Base-by-base conservation (phyloP, 495 filamentous ascomycete genomes). In the Penicillium arizonense region DNA sequence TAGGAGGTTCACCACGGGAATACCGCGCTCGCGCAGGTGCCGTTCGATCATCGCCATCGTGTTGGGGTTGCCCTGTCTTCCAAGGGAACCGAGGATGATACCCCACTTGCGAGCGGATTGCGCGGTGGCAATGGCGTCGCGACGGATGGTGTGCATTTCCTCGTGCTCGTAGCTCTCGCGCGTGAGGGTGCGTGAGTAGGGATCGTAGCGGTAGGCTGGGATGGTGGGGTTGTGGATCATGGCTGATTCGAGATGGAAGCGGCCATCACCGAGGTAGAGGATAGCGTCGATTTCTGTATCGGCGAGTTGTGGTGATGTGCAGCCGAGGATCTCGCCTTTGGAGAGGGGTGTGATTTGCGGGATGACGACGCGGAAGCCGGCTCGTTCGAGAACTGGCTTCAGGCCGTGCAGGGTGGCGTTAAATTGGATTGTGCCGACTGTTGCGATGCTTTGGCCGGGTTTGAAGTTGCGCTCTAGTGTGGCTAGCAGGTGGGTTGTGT, bases 381-480 rank as follows among this genome's bases (percentile, higher is more conserved):
- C 85, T 32, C 80, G 81, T 51, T 96, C 89, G 5, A 99, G 79
- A 0, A 82, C 76, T 8, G 86, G 77, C 48, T 83, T 83, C 9
- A 93, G 79, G 13, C 85, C 87, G 69, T 99, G 94, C 24, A 99
- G 84, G 0, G 94, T 96, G 6, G 90, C 88, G 70, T 99, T 99
- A 78, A 99, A 99, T 62, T 99, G 94, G 53, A 99, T 99, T 4
- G 94, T 99, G 13, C 93, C 94, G 0, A 99, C 91, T 52, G 96
- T 81, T 4, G 95, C 94, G 40, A 99, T 83, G 1, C 86, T 90
- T 66, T 94, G 94, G 3, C 88, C 89, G 0, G 87, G 62, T 7
- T 82, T 73, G 64, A 97, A 96, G 66, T 97, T 97, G 23, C 89
- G 84, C 62, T 90, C 87, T n/a, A 99, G 67, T 0, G 92, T 95